These are phyloP conservation scores for Venturia nashicola DNA, from an alignment of 2,329 filamentous ascomycete species.

Conservation along the genomic window DNA sequence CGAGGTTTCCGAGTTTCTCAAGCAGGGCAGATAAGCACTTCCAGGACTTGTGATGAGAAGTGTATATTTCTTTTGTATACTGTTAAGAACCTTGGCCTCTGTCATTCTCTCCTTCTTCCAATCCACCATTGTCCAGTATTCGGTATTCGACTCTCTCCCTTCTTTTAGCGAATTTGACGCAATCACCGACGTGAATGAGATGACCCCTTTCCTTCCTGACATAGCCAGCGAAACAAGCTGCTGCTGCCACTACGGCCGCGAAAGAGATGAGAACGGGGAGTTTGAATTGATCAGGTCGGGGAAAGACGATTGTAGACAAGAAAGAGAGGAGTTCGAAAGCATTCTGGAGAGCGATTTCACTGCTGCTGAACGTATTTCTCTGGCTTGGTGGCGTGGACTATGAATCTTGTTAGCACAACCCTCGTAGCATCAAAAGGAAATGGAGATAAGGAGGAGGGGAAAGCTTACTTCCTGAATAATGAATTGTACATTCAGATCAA, in stretches of 20 bases:
- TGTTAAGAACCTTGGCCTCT: not conserved
- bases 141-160: not conserved
- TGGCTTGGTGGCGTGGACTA: slow-evolving; percentile 17
- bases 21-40: too few relatives aligned
- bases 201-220: slow-evolving; percentile 48
- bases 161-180: not conserved
- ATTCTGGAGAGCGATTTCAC: slow-evolving; percentile 57
- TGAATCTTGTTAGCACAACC: not conserved
- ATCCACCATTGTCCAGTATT: not conserved
- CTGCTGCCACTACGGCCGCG: slow-evolving; percentile 37
- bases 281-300: slow-evolving; percentile 49
- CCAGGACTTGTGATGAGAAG: not conserved
- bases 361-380: slow-evolving; percentile 56
- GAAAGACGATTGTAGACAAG: slow-evolving; percentile 51
- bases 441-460: not conserved
- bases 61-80: too few relatives aligned
- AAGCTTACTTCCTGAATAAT: slow-evolving; percentile 30
- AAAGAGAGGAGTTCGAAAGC: slow-evolving; percentile 58
- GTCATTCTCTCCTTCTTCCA: not conserved
- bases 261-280: slow-evolving; percentile 50
- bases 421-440: not conserved
- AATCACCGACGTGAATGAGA: slow-evolving; percentile 35
- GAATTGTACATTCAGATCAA: slow-evolving; percentile 34
- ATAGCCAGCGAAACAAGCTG: slow-evolving; percentile 42
- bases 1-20: too few relatives aligned